These are phyloP conservation scores for Stereum hirsutum DNA, from an alignment of 1,284 basidiomycete genomes.

Conservation along the genomic window DNA sequence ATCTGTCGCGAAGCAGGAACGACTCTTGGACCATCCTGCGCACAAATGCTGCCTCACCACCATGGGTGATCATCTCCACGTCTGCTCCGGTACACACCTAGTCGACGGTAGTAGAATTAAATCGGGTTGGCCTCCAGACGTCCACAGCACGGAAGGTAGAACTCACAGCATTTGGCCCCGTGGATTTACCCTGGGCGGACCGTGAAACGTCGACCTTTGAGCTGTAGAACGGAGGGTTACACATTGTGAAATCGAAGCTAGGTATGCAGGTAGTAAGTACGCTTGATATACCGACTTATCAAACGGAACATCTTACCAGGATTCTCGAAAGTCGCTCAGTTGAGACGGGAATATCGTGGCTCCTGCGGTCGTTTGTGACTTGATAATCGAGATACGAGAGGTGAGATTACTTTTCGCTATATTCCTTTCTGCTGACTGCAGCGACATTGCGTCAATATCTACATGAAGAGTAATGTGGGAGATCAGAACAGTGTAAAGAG, in stretches of 20 bases:
- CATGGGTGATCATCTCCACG: slow-evolving; percentile 79
- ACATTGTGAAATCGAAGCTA: slow-evolving; percentile 74
- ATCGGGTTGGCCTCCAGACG: background rate
- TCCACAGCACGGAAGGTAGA: background rate
- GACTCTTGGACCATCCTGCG: slow-evolving; percentile 74
- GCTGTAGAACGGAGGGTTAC: slow-evolving; percentile 92
- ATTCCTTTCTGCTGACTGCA: slow-evolving; percentile 42
- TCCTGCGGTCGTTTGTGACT: slow-evolving; percentile 1
- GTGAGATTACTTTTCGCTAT: slow-evolving; percentile 44
- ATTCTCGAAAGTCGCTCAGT: background rate
- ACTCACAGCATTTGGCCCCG: slow-evolving; percentile 57
- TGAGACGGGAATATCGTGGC: background rate
- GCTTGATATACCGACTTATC: background rate
- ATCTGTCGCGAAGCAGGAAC: slow-evolving; percentile 30
- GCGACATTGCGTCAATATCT: slow-evolving; percentile 67
- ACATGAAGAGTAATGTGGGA: background rate
- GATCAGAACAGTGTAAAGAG: background rate
- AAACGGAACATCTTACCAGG: background rate
- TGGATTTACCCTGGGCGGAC: slow-evolving; percentile 54
- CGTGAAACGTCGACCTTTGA: slow-evolving; percentile 58
- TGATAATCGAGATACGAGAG: slow-evolving; percentile 39
- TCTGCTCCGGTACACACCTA: slow-evolving; percentile 78
- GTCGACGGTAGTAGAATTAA: too few relatives aligned
- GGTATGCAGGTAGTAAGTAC: background rate
- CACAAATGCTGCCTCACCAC: slow-evolving; percentile 83